Base-by-base conservation (phyloP, 345 rosid species). In the Physaria fendleri region DNA sequence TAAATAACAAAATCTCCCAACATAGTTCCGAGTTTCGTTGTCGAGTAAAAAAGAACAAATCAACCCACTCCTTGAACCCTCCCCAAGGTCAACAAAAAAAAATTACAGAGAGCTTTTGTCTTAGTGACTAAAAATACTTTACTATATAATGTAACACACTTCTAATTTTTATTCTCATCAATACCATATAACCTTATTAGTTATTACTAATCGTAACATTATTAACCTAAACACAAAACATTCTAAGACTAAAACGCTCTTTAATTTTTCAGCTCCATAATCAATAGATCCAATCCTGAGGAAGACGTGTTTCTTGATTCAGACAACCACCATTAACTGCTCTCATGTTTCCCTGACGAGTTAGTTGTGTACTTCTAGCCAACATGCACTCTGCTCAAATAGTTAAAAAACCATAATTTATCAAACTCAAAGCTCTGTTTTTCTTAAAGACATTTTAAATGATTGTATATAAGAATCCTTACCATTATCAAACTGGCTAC, bases 211-310 rank as follows among this genome's bases (percentile, higher is more conserved):
- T n/a, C 55, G 60, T 44, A 35, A 20, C n/a, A n/a, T 10, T 56
- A 46, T 62, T n/a, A 39, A 23, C 59, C 69, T 63, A 62, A 56
- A 56, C 23, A 20, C 23, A 28, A 62, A 24, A 44, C 34, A 32
- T 40, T 46, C 68, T 69, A 47, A 38, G n/a, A 42, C 32, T 14
- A 50, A n/a, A 21, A 39, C n/a, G 7, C 47, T 60, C 50, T 44
- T 29, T 11, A n/a, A n/a, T n/a, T 48, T 37, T 2, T 20, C 2
- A 43, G 24, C 42, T n/a, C n/a, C n/a, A 2, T n/a, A n/a, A 0
- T 67, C 38, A 70, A 3, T 63, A 70, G 65, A 70, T 70, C 74
- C 74, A 70, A 16, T 70, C 69, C 24, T 70, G 74, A 2, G 74
- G 74, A 70, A 70, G 74, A 13, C 33, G 51, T 40, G 59, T 40